Base-by-base conservation (phyloP, 768 basidiomycete genomes). In the Naematelia aurantialba region DNA sequence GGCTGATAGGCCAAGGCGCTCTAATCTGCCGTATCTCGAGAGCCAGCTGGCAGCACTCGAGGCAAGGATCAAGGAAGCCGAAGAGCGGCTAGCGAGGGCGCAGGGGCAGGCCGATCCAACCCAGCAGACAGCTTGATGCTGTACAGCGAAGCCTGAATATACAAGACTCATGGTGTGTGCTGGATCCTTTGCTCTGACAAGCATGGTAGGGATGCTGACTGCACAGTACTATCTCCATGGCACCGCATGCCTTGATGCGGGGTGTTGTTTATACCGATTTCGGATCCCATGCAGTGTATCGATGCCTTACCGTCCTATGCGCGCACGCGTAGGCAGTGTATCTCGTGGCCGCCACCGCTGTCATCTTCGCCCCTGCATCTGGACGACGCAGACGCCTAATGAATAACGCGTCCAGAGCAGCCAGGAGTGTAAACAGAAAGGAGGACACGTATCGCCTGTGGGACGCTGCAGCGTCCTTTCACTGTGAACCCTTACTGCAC, bases 1-100 rank as follows among this genome's bases (percentile, higher is more conserved):
- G 27, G 29, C 50, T 62, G 51, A 55, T 39, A 5, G 4, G 5
- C 14, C 22, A 21, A 69, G 67, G 1, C 54, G 56, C 5, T 67
- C 70, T 14, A 56, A 69, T 13, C 58, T 69, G 22, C 70, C 67
- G n/a, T 59, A 65, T 13, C 60, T 72, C 22, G 67, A 69, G 45
- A 52, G 55, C 12, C 46, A 72, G 39, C 54, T 72, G 10, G 66
- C 65, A 17, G 56, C 53, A 5, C 60, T 72, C 17, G 67, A 72
- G 42, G 67, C 67, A 3, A 56, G 62, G 52, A 69, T 72, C 58
- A 67, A 62, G 49, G 70, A 56, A 29, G 60, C 70, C 30, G 70
- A 72, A 42, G 70, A 72, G 48, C 34, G 67, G 25, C 48, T 72
- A 42, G 65, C 62, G 4, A 47, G 52, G 19, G 67, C 55, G 2